Base-by-base conservation (phyloP, 495 filamentous ascomycete genomes). In the Cudoniella acicularis region DNA sequence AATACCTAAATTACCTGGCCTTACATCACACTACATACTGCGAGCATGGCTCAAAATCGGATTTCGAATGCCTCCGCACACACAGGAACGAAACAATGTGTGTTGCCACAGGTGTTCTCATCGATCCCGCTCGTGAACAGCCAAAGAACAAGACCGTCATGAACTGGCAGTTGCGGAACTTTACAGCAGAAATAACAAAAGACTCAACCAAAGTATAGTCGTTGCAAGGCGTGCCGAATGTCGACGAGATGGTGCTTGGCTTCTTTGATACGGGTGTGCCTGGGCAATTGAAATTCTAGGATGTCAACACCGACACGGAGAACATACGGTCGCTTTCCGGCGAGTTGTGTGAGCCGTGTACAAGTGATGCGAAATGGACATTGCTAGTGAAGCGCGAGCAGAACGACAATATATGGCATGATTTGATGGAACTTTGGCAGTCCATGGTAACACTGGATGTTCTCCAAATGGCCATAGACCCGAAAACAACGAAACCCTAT, bases 341-440 rank as follows among this genome's bases (percentile, higher is more conserved):
- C 8, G 4, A 8, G n/a, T 8, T 21, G 20, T 52, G 49, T 17
- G 25, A 52, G 4, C 6, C 49, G 10, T 9, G 4, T 6, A 30
- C 21, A 22, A 42, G 41, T 50, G 54, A 42, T 17, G 21, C 1
- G n/a, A 64, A 63, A 46, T 68, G 57, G 42, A 65, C 67, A 0
- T 64, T 76, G 27, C 50, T 74, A 21, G 53, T 73, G 30, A 71
- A 71, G 30, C 69, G 72, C 13, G 72, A 74, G 54, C 65, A 67
- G 4, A 43, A 61, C 2, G 10, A 13, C 0, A 74, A 75, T 52
- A 41, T 68, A 4, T 77, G 72, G 73, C 74, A 77, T 56, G 60
- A 57, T 3, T 59, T 75, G 26, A 67, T 72, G 68, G 73, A 75
- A 49, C 62, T 77, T 16, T 69, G 65, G 53, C 68, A 68, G 25